Conservation (phyloP, 768 basidiomycete species). For the Tricholoma sp. region DNA sequence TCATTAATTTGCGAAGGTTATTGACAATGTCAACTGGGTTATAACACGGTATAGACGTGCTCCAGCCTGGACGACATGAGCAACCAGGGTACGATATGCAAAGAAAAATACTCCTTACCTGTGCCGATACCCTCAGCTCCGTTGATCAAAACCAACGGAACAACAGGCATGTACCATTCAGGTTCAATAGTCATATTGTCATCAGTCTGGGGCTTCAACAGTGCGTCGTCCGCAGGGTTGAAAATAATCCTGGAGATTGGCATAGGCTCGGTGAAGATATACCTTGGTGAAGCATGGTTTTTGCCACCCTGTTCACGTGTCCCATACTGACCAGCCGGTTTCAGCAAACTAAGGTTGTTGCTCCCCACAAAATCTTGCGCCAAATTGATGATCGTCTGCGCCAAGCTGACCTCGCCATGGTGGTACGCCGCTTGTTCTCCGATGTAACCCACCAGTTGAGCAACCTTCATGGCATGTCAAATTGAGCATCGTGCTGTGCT, state of each 20-base stretch:
- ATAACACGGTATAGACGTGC: conserved; percentile 85
- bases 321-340: conserved; percentile 92
- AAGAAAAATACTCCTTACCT: conserved; percentile 38
- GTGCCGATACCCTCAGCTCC: conserved; percentile 98
- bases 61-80: conserved; percentile 68
- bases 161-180: conserved; percentile 86
- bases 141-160: conserved; percentile 88
- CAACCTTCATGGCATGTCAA: conserved; percentile 47
- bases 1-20: conserved; percentile 85
- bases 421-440: conserved; percentile 94
- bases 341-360: conserved; percentile 88
- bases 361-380: conserved; percentile 94
- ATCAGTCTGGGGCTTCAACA: conserved; percentile 82
- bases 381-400: conserved; percentile 85
- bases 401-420: conserved; percentile 88
- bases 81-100: not conserved
- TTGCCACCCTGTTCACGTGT: conserved; percentile 92
- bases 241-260: conserved; percentile 72
- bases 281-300: conserved; percentile 94
- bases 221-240: conserved; percentile 77
- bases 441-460: conserved; percentile 94
- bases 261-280: conserved; percentile 83
- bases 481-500: not conserved
- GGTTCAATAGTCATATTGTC: conserved; percentile 88
- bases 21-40: conserved; percentile 88